phyloP scores from a whole-genome alignment of 2,329 filamentous ascomycete species.

The Fusarium mexicanum region DNA sequence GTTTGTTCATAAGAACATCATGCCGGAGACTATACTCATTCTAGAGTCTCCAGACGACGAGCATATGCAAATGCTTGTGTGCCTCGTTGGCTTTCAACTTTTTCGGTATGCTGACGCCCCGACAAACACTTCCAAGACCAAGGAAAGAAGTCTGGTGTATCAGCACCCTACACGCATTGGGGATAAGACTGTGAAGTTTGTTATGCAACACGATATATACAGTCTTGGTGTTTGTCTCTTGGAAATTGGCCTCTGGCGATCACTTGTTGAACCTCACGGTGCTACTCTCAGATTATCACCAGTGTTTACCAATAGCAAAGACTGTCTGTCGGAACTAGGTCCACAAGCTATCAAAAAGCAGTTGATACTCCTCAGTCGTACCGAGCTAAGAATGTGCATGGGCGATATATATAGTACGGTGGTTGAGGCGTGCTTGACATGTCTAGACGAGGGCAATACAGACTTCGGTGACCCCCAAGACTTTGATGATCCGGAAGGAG shows the following conservation, averaged over 20 bases:
- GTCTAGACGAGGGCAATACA: too few species aligned
- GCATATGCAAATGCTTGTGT: neutral
- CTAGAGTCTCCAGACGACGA: too few species aligned
- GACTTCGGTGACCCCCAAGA: too few species aligned
- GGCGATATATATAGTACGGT: too few species aligned
- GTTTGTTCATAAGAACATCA: neutral
- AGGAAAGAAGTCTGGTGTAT: neutral
- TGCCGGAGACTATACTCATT: neutral
- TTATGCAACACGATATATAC: conserved; percentile 1
- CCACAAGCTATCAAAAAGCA: too few species aligned
- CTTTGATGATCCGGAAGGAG: too few species aligned
- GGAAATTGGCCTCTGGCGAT: neutral
- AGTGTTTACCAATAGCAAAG: too few species aligned
- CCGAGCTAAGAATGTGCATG: too few species aligned
- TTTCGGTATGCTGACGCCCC: neutral
- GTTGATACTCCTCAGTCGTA: too few species aligned
- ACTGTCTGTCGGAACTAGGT: too few species aligned
- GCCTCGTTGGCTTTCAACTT: neutral
- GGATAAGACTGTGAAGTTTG: neutral
- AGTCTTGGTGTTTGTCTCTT: neutral
- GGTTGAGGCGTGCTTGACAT: too few species aligned
- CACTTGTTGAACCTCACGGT: neutral
- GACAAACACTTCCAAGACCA: neutral
- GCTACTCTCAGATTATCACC: too few species aligned
- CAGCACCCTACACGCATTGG: neutral